Conservation (phyloP, 2,329 filamentous ascomycete genomes). For the Ilyonectria robusta region DNA sequence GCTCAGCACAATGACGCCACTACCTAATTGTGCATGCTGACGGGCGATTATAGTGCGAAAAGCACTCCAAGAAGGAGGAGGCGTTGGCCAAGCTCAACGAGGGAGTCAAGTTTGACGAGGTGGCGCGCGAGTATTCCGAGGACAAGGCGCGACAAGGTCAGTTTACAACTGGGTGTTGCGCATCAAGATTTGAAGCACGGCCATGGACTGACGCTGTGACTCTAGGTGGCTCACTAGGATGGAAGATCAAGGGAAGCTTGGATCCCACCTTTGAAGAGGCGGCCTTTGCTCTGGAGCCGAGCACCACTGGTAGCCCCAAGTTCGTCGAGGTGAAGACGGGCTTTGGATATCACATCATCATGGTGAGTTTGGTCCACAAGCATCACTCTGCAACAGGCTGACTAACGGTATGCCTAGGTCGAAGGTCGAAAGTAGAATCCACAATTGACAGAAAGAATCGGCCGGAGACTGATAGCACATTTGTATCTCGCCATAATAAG, state of each 20-base stretch:
- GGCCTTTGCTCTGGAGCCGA: slow-evolving; percentile 78
- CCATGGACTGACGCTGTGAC: slow-evolving; percentile 19
- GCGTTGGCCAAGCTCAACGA: slow-evolving; percentile 77
- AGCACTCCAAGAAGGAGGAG: slow-evolving; percentile 84
- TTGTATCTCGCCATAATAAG: slow-evolving; percentile 16
- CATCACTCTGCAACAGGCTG: background rate
- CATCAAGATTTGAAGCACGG: background rate
- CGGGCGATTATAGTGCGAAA: slow-evolving; percentile 70
- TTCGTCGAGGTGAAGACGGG: slow-evolving; percentile 80
- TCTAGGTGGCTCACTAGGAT: slow-evolving; percentile 78
- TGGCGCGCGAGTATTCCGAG: slow-evolving; percentile 80
- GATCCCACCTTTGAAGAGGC: slow-evolving; percentile 80
- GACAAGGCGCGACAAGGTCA: slow-evolving; percentile 80
- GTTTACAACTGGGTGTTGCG: slow-evolving; percentile 20
- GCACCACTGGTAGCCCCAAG: slow-evolving; percentile 75
- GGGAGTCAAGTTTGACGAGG: slow-evolving; percentile 81
- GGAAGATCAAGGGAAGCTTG: slow-evolving; percentile 78
- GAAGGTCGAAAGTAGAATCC: slow-evolving; percentile 57
- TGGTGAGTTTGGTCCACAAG: slow-evolving; percentile 67
- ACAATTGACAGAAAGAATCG: background rate
- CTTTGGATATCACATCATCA: slow-evolving; percentile 85
- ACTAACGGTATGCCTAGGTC: slow-evolving; percentile 48
- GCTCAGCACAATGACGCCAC: slow-evolving; percentile 26
- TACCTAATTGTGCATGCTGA: slow-evolving; percentile 23
- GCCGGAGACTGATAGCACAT: background rate